Evolutionary conservation across 495 filamentous ascomycete genomes (phyloP), one percentile per base, ranked within the genome.

Genomic region (Penicillium canariense): DNA sequence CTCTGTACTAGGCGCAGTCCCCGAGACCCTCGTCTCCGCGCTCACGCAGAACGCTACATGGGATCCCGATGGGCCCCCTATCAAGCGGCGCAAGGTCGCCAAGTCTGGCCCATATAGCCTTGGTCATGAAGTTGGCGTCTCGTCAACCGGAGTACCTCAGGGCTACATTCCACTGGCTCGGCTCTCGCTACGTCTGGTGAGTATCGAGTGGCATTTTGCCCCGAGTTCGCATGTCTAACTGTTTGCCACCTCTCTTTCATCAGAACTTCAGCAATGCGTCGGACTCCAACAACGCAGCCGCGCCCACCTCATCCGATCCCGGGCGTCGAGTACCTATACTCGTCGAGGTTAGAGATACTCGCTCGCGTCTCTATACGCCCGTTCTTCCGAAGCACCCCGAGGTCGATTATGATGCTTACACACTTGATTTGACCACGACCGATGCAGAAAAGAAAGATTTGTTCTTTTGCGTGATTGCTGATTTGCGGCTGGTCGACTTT

Each of bases 111-210:
- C 51, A n/a, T 58, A 48, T 15, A 70, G 61, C 26, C 52, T 76
- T 7, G 40, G 53, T 23, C 20, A 62, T 6, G 15, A 54, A 26
- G 47, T 59, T 44, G 66, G 64, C 2, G 6, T 66, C 12, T 65
- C 64, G 2, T n/a, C 34, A 4, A 54, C 55, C 22, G 48, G 60
- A 34, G 51, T 65, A 3, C 71, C 70, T 39, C 15, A 52, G 38
- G 70, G 70, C 0, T 72, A 76, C 42, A 71, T 78, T 39, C 68
- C 73, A 38, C 48, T 78, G 8, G 67, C 65, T 51, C 66, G 71
- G 5, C 55, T 75, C 45, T 23, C 48, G 45, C 42, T 76, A 43
- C 58, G 55, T 39, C 45, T 76, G 58, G 73, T 76, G 60, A 59
- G 66, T 61, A 45, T 40, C 14, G 15, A 52, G 28, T 54, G 30